Base-by-base conservation (phyloP, 345 rosid genomes). In the Ceriops zippeliana region DNA sequence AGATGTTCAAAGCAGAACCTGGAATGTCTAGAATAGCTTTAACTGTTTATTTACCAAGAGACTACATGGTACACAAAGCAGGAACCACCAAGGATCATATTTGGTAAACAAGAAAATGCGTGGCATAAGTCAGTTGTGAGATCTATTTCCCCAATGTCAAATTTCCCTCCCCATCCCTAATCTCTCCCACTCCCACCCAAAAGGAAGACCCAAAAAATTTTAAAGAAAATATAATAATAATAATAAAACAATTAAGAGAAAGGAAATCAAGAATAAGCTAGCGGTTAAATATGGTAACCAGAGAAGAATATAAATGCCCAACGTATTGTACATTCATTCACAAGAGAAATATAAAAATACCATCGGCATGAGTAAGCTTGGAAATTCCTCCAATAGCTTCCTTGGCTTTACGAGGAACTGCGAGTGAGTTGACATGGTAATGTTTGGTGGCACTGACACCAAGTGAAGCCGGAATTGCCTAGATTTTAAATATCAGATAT, bases 341-440 rank as follows among this genome's bases (percentile, higher is more conserved):
- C 58, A 64, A 20, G 19, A 58, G 51, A 5, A 5, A 24, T 15
- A 22, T 38, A 57, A 61, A 61, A 31, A 72, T 87, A 93, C 99
- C 99, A 77, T 95, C 99, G 20, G 79, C 72, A 67, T 91, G 99
- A 31, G 96, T 91, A 67, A 95, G 97, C 80, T 38, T 86, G 32
- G 97, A 80, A 51, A 95, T 95, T 81, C 97, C 99, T 72, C 99
- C 99, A 78, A 95, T 95, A 71, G 97, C 96, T 74, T 95, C 99
- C 75, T 95, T 95, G 22, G 97, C 96, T 83, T 91, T 95, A 66
- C 97, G 97, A 34, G 90, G 99, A 82, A 91, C 97, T 71, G 97
- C 93, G 10, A 95, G 96, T 77, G 99, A 95, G 83, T 95, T 95
- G 62, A 95, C 97, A 74, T 95, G 91, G 83, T 88, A 95, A 54